Evolutionary conservation across 2,329 filamentous ascomycete genomes (phyloP), one percentile per base, ranked within the genome.

Genomic region (Didymosphaeria variabile): DNA sequence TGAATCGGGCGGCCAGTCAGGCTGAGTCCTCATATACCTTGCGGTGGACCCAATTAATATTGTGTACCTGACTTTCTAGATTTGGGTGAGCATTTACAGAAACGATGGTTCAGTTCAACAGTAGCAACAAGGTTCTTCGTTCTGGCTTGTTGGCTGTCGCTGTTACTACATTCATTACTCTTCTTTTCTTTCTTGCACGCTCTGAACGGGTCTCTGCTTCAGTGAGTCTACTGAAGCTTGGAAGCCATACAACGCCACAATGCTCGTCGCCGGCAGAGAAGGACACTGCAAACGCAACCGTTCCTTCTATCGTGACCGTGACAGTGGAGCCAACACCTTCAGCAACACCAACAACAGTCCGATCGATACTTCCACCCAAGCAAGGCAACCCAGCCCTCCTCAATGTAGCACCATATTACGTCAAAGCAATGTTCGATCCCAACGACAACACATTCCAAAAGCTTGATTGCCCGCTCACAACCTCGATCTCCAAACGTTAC

Each of bases 361-460:
- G 13, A 17, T 50, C 47, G 29, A 50, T 50, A 50, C 47, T 50
- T 17, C 47, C 47, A 12, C 29, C 47, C 26, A 42, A 54, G 10
- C 7, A 52, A 40, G 40, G 29, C n/a, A 54, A 54, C 34, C 12
- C 36, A 9, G 40, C 23, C 10, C 15, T 15, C 7, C 9, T 42
- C 5, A 15, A 29, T n/a, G 32, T 46, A 19, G 42, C 26, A 46
- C 55, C 60, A 12, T 36, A 31, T 36, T 59, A 59, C 56, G 47
- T 54, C 38, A 54, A 53, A 46, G 51, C 58, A 26, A 59, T 59
- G 23, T 44, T 59, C 26, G 58, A 59, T 36, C 51, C 58, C 21
- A 26, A 51, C 44, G 45, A 59, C 45, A 44, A 40, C 5, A 10
- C 23, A 2, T 59, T 59, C 52, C 31, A 49, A 17, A 44, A 34